These are phyloP conservation scores for Euphrasia arctica DNA, from an alignment of 305 asterid species.

Conservation along the genomic window DNA sequence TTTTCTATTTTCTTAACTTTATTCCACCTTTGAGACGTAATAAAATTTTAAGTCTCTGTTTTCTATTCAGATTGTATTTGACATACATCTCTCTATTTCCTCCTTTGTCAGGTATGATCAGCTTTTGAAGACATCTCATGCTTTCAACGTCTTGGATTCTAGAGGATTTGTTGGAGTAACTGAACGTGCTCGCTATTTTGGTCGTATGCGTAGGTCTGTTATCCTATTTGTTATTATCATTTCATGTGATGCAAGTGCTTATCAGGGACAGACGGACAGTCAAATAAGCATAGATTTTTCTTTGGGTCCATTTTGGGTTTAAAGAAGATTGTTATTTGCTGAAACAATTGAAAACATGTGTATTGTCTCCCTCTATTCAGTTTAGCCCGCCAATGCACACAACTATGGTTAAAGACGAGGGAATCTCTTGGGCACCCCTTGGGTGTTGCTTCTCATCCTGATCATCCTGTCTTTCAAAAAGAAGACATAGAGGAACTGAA, in stretches of 20 bases:
- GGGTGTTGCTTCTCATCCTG: slow-evolving; percentile 56
- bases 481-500: slow-evolving; percentile 58
- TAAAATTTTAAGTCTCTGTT: slow-evolving; percentile 15
- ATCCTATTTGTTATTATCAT: slow-evolving; percentile 20
- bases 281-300: background rate
- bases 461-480: slow-evolving; percentile 43
- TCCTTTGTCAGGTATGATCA: slow-evolving; percentile 88
- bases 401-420: slow-evolving; percentile 84
- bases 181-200: slow-evolving; percentile 98
- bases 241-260: slow-evolving; percentile 21
- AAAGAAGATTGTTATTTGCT: too few species aligned
- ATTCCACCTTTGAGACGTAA: slow-evolving; percentile 16
- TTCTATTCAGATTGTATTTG: slow-evolving; percentile 27
- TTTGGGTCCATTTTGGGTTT: slow-evolving; percentile 11
- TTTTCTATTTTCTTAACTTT: slow-evolving; percentile 23
- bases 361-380: slow-evolving; percentile 41
- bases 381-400: slow-evolving; percentile 95
- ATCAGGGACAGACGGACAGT: background rate
- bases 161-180: slow-evolving; percentile 98
- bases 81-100: slow-evolving; percentile 32
- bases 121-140: slow-evolving; percentile 97
- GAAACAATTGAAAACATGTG: slow-evolving; percentile 3
- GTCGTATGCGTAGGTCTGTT: slow-evolving; percentile 94
- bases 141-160: slow-evolving; percentile 83
- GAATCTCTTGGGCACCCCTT: slow-evolving; percentile 91